Percentiles rank a stretch among this genome's conserved stretches.
These are phyloP conservation scores for Pelagomonas calceolata DNA, from an alignment of 108 stramenopile genomes.

Conservation along the genomic window DNA sequence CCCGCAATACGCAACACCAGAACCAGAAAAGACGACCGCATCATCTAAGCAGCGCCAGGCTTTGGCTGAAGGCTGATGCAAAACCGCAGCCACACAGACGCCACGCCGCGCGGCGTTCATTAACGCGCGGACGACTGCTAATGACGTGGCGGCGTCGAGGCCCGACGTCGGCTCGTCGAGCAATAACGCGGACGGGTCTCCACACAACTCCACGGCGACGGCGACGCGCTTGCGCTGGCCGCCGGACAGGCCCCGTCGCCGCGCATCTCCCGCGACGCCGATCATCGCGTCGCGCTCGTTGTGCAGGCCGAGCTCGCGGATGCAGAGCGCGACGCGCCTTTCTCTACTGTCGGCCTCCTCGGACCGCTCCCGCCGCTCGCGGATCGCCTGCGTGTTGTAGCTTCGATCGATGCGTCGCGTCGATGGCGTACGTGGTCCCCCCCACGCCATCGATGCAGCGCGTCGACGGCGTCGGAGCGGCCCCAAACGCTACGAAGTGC, in stretches of 20 bases:
- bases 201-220: slow-evolving; percentile 66
- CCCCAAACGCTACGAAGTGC: too few species aligned
- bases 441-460: too few species aligned
- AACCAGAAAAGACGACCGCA: slow-evolving; percentile 16
- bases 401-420: too few species aligned
- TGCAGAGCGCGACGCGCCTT: not conserved
- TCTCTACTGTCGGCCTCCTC: not conserved
- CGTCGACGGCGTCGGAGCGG: too few species aligned
- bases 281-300: not conserved
- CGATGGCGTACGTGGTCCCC: too few species aligned
- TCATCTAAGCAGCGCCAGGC: slow-evolving; percentile 16
- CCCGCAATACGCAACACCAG: slow-evolving; percentile 23
- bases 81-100: slow-evolving; percentile 16
- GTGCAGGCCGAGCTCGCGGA: slow-evolving; percentile 10
- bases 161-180: slow-evolving; percentile 79
- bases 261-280: slow-evolving; percentile 26
- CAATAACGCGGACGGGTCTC: slow-evolving; percentile 48
- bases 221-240: slow-evolving; percentile 34
- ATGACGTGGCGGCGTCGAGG: slow-evolving; percentile 62
- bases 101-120: slow-evolving; percentile 10
- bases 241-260: slow-evolving; percentile 23
- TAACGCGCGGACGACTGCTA: slow-evolving; percentile 17
- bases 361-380: not conserved
- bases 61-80: slow-evolving; percentile 21
- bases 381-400: too few species aligned